phyloP scores from a whole-genome alignment of 352 stramenopile species.

The Phytophthora lateralis region DNA sequence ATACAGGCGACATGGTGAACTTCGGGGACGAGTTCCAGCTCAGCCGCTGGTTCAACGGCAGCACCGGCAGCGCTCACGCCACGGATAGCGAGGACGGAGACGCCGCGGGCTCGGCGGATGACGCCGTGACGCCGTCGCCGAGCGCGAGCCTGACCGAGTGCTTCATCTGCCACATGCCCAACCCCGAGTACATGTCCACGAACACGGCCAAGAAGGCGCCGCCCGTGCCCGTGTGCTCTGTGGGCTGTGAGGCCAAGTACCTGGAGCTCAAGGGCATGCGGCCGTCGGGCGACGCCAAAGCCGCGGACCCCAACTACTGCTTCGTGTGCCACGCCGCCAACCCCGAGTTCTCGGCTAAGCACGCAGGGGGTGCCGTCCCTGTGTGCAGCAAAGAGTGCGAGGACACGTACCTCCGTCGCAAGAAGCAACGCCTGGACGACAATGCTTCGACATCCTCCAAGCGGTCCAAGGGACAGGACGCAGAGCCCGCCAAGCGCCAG shows the following conservation, averaged over 20 bases:
- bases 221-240: conserved; percentile 63
- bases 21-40: conserved; percentile 76
- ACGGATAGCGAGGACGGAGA: conserved; percentile 55
- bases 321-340: conserved; percentile 66
- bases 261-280: conserved; percentile 59
- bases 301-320: conserved; percentile 45
- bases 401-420: conserved; percentile 46
- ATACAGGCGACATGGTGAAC: conserved; percentile 32
- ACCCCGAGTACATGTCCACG: conserved; percentile 71
- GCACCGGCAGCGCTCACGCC: conserved; percentile 33
- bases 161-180: conserved; percentile 63
- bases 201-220: conserved; percentile 59
- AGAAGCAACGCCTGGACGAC: conserved; percentile 41
- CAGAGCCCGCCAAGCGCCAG: conserved; percentile 47
- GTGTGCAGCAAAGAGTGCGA: conserved; percentile 80
- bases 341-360: conserved; percentile 71
- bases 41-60: conserved; percentile 83
- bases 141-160: conserved; percentile 43
- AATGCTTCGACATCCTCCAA: conserved; percentile 23
- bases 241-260: conserved; percentile 60
- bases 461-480: conserved; percentile 39
- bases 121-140: conserved; percentile 24
- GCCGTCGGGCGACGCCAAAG: conserved; percentile 30
- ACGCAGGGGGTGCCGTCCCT: conserved; percentile 47
- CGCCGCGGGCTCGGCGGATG: conserved; percentile 20